Evolutionary conservation across 148 eudicot species (phyloP), one percentile per base, ranked within the genome.

Genomic region (Spergularia marina): DNA sequence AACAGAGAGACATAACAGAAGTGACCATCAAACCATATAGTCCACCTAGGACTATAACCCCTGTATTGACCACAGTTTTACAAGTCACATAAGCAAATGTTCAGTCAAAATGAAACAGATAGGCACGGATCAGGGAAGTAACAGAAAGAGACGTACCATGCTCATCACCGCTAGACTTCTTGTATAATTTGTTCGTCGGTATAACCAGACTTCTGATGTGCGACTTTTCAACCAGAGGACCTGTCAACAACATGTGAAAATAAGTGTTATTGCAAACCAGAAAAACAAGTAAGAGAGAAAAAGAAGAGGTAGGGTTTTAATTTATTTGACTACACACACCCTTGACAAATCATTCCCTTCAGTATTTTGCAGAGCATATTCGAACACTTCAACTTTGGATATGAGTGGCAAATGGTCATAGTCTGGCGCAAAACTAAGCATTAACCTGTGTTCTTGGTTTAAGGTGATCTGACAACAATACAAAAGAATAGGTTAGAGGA

Each of bases 151-250:
- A 73, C 77, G 74, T 91, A 92, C 99, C 99, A 96, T 96, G 89
- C 99, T 96, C 99, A 96, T 96, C 74, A 96, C 99, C 16, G 99
- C 99, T 82, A 96, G 89, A 85, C 99, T 96, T 85, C 99, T 89
- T 10, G 99, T 92, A 80, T 91, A 96, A 84, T 92, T 92, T 64
- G 99, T 96, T 81, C 99, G 87, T 75, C 99, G 86, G 85, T 91
- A 86, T 34, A 96, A 82, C 99, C 99, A 96, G 74, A 92, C 88
- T 82, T 96, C 99, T 54, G 99, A 96, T 72, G 98, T 92, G 73
- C 98, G 99, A 76, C 99, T 92, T 84, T 95, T 96, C 78, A 92
- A 85, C 99, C 99, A 96, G 36, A 96, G 94, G 40, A 96, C 93
- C 99, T 96, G 76, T 66, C 64, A 52, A 66, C 14, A 74, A 70